Percentiles rank a stretch among this genome's conserved stretches.
phyloP scores from a whole-genome alignment of 129 eudicot species.

The Flaveria trinervia region DNA sequence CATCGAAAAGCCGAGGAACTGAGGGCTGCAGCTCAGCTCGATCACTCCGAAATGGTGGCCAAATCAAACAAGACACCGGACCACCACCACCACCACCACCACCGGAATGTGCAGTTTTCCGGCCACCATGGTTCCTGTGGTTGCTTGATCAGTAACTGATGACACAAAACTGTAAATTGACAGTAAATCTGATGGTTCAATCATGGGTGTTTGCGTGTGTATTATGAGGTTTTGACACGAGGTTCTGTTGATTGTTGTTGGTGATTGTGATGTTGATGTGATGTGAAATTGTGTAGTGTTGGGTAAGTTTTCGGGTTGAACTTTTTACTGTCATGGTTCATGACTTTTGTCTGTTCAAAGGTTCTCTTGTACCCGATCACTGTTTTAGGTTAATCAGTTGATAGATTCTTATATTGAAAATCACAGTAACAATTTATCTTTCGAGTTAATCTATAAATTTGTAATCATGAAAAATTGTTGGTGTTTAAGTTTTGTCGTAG shows the following conservation, averaged over 20 bases:
- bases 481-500: too few species aligned
- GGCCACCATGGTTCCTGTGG: slow-evolving; percentile 58
- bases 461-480: too few species aligned
- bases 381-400: neutral
- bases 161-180: neutral
- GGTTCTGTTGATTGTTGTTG: neutral
- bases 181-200: neutral
- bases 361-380: slow-evolving; percentile 15
- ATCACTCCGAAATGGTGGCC: slow-evolving; percentile 45
- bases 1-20: slow-evolving; percentile 77
- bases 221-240: neutral
- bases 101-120: slow-evolving; percentile 40
- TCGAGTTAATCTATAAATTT: too few species aligned
- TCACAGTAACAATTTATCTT: too few species aligned
- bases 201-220: neutral
- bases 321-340: neutral
- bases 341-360: slow-evolving; percentile 11
- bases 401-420: neutral
- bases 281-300: neutral
- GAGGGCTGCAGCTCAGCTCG: slow-evolving; percentile 55
- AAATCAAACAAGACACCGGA: slow-evolving; percentile 42
- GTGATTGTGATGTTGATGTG: neutral
- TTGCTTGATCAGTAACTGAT: slow-evolving; percentile 55
- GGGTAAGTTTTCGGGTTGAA: neutral
- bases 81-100: slow-evolving; percentile 10